Base-by-base conservation (phyloP, 352 stramenopile species). In the Phytopythium aichiense region DNA sequence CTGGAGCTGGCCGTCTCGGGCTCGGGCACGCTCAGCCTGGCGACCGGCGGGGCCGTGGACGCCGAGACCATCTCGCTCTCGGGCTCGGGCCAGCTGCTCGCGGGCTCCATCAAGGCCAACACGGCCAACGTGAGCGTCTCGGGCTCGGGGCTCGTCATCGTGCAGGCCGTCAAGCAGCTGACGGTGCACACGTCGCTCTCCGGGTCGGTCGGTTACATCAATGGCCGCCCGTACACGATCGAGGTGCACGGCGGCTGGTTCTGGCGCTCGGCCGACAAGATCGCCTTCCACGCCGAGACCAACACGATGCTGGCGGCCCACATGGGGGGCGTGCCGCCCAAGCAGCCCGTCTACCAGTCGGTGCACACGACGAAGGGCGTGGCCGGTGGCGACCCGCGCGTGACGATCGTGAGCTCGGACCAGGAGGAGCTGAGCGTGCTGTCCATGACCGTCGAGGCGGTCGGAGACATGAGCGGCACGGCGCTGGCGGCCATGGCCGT, bases 221-320 rank as follows among this genome's bases (percentile, higher is more conserved):
- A 78, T 31, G 67, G 33, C 18, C 61, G 73, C 42, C 78, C 78
- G 25, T 30, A 30, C 0, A 62, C 63, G 12, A 58, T 88, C 35
- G 79, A 84, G 61, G 76, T 76, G 49, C 77, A 76, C 31, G 70
- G 72, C 54, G 84, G 73, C 71, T 83, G 68, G 67, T 85, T 83
- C 62, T 87, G 75, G 75, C 73, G 76, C 30, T 65, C 72, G 25
- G 58, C 65, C 7, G 71, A 60, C 40, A 73, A 72, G 33, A 78
- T 77, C 31, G 73, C 81, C 23, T 74, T 78, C 58, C 68, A 68
- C 12, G 67, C 72, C 7, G 57, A 56, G 30, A 64, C 70, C 30
- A 80, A 84, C 65, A 73, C 72, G 64, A 62, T 75, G 40, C 18
- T 73, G 40, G 65, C 73, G n/a, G 72, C 72, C 66, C 68, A 74